phyloP scores from a whole-genome alignment of 352 stramenopile genomes.

The Phytophthora pluvialis region DNA sequence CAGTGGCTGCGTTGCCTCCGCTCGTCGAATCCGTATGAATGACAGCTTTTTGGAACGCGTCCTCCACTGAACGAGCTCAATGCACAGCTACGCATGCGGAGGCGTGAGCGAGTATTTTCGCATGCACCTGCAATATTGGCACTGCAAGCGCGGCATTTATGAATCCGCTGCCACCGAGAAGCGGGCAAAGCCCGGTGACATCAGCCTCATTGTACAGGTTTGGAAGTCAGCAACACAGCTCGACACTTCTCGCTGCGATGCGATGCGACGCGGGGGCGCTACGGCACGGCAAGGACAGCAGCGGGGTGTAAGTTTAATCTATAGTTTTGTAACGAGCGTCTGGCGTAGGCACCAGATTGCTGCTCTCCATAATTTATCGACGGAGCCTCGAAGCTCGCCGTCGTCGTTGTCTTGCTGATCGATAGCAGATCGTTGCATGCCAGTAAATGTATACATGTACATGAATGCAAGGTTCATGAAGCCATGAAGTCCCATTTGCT shows the following conservation, averaged over 20 bases:
- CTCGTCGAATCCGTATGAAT: conserved; percentile 24
- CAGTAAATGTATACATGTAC: not conserved
- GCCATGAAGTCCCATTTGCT: conserved; percentile 5
- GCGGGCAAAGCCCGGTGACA: not conserved
- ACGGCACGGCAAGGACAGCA: not conserved
- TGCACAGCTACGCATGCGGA: not conserved
- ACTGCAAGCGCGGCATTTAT: conserved; percentile 11
- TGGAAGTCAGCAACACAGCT: conserved; percentile 5
- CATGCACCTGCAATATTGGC: not conserved
- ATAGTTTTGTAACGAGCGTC: conserved; percentile 26
- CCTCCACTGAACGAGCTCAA: conserved; percentile 1
- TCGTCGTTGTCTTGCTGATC: conserved; percentile 4
- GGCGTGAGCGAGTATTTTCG: not conserved
- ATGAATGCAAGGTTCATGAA: conserved; percentile 19
- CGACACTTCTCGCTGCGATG: not conserved
- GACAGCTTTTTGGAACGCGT: not conserved
- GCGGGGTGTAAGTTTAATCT: conserved; percentile 25
- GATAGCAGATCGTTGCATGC: conserved; percentile 20
- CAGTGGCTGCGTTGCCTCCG: conserved; percentile 24
- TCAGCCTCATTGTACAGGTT: conserved; percentile 24
- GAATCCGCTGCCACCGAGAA: not conserved
- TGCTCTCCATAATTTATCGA: conserved; percentile 34
- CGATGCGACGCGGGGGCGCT: not conserved
- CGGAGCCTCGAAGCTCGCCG: conserved; percentile 4
- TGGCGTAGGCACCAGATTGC: conserved; percentile 28